Conservation (phyloP, 805 yeast species). For the Tetrapisispora arboricola region DNA sequence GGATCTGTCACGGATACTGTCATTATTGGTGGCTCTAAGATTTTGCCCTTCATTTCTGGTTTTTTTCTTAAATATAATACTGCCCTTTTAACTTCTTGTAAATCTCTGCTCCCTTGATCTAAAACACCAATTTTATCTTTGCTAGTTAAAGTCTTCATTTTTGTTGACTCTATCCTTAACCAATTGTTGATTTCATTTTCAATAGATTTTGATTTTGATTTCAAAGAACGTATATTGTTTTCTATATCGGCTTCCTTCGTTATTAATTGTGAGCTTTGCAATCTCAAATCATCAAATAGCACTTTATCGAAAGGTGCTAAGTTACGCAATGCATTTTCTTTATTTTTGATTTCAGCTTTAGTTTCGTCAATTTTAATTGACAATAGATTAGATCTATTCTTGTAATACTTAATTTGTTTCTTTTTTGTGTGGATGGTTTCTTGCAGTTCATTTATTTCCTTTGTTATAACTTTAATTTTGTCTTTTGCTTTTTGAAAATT, state of each 20-base stretch:
- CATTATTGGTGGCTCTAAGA: constrained; percentile 68
- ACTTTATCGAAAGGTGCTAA: constrained; percentile 12
- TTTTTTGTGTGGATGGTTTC: constrained; percentile 12
- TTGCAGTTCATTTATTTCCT: constrained; percentile 11
- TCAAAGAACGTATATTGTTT: constrained; percentile 17
- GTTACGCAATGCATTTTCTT: constrained; percentile 4
- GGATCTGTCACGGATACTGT: constrained; percentile 45
- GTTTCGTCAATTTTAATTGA: constrained; percentile 9
- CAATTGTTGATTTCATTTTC: constrained; percentile 33
- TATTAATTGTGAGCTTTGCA: constrained; percentile 20
- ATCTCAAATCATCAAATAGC: constrained; percentile 9
- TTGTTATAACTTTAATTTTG: constrained; percentile 2
- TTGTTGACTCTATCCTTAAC: constrained; percentile 25
- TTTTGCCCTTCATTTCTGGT: constrained; percentile 32
- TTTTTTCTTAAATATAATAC: constrained; percentile 27
- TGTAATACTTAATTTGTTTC: constrained; percentile 14
- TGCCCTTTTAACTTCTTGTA: constrained; percentile 27
- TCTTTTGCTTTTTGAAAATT: constrained; percentile 4
- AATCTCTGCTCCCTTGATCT: constrained; percentile 24
- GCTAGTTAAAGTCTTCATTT: constrained; percentile 33
- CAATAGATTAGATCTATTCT: constrained; percentile 14
- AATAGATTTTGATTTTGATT: constrained; percentile 26
- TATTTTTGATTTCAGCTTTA: constrained; percentile 6
- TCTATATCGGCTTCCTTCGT: constrained; percentile 10
- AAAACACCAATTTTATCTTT: constrained; percentile 45